Conservation (phyloP, 352 stramenopile species). For the Pythium angustatum region DNA sequence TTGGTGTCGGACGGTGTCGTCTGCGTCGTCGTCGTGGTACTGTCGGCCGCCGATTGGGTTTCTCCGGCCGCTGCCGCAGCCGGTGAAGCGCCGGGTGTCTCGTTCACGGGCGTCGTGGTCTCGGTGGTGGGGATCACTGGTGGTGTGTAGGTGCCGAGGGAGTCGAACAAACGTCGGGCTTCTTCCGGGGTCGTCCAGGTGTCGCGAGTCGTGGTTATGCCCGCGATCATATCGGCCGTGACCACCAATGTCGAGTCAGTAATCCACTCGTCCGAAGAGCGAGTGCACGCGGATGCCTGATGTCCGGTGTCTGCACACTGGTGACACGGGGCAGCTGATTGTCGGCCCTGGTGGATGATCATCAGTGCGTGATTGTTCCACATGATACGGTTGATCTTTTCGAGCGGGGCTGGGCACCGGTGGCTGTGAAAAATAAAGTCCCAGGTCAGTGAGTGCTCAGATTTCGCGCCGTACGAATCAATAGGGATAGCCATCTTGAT, state of each 20-base stretch:
- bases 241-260: background rate
- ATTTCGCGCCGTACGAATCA: constrained; percentile 6
- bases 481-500: background rate
- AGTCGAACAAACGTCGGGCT: background rate
- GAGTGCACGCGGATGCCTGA: background rate
- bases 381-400: constrained; percentile 5
- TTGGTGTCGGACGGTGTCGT: no score
- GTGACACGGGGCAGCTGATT: background rate
- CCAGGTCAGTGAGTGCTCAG: constrained; percentile 7
- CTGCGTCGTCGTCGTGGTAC: no score
- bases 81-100: no score
- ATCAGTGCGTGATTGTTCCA: constrained; percentile 4
- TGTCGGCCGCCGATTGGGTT: no score
- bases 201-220: background rate
- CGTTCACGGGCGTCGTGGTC: no score
- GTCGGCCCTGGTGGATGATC: background rate
- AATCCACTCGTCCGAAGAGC: background rate
- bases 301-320: constrained; percentile 3
- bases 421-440: background rate
- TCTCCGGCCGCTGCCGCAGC: no score
- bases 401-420: background rate
- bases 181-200: background rate
- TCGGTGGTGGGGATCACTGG: background rate
- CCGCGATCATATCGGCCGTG: constrained; percentile 1
- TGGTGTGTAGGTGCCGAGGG: background rate